phyloP scores from a whole-genome alignment of 2,329 filamentous ascomycete species.

The Beauveria rudraprayagi region DNA sequence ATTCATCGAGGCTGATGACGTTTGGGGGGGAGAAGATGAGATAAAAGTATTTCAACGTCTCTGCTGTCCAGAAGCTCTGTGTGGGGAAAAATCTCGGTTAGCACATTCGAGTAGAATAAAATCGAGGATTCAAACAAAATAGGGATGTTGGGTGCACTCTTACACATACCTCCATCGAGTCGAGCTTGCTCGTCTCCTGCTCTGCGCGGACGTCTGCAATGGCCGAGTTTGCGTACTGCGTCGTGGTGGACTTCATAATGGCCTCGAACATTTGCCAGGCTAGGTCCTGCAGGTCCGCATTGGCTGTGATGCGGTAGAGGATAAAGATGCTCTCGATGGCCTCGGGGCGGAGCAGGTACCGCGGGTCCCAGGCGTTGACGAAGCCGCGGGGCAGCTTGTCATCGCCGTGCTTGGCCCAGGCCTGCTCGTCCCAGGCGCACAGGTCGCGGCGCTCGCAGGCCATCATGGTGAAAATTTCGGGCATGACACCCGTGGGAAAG shows the following conservation, averaged over 20 bases:
- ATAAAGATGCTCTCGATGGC: conserved; percentile 76
- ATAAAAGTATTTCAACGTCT: conserved; percentile 62
- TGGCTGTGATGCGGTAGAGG: conserved; percentile 66
- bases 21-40: conserved; percentile 53
- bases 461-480: conserved; percentile 39
- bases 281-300: conserved; percentile 54
- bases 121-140: neutral
- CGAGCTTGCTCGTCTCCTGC: conserved; percentile 30
- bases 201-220: conserved; percentile 63
- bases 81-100: neutral
- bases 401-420: conserved; percentile 20
- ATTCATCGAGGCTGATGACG: conserved; percentile 52
- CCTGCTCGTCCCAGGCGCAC: conserved; percentile 24
- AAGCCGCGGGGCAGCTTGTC: conserved; percentile 43
- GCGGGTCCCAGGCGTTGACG: conserved; percentile 43
- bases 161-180: conserved; percentile 51
- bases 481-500: conserved; percentile 53
- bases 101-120: neutral
- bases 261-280: conserved; percentile 69
- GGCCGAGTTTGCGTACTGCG: conserved; percentile 55
- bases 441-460: conserved; percentile 21
- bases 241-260: conserved; percentile 52
- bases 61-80: conserved; percentile 61
- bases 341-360: conserved; percentile 64
- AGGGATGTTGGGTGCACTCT: neutral